These are phyloP conservation scores for Exserohilum rostratum DNA, from an alignment of 2,329 filamentous ascomycete species.

Conservation along the genomic window DNA sequence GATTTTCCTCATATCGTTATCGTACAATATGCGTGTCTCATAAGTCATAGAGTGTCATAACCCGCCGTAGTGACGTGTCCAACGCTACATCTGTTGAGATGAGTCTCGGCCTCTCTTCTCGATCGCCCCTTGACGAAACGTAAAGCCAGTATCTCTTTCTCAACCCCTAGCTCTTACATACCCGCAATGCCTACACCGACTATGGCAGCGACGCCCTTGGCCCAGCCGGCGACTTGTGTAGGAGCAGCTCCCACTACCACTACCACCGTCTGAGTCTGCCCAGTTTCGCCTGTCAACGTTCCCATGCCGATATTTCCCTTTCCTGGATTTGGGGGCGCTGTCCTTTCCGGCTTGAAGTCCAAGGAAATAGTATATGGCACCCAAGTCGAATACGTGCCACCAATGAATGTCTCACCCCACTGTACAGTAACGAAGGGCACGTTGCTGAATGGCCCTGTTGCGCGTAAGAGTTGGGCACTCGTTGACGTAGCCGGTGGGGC, in stretches of 20 bases:
- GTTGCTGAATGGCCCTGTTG: slow-evolving; percentile 7
- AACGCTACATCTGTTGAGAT: neutral
- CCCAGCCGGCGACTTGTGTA: slow-evolving; percentile 23
- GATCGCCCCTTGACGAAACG: neutral
- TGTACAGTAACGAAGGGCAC: slow-evolving; percentile 36
- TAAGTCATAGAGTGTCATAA: slow-evolving; percentile 4
- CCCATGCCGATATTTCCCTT: slow-evolving; percentile 45
- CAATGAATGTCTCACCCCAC: slow-evolving; percentile 43
- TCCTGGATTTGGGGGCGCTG: slow-evolving; percentile 32
- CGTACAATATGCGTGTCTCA: slow-evolving; percentile 1
- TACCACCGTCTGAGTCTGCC: slow-evolving; percentile 35
- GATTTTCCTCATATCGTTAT: neutral
- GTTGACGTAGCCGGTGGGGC: neutral
- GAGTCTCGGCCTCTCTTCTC: neutral
- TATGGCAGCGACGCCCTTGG: slow-evolving; percentile 25
- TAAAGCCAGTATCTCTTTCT: neutral
- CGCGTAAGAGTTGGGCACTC: neutral
- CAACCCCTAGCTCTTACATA: slow-evolving; percentile 12
- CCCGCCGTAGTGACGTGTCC: neutral
- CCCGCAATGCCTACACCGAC: slow-evolving; percentile 34
- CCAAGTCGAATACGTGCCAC: slow-evolving; percentile 38
- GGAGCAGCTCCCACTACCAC: slow-evolving; percentile 29
- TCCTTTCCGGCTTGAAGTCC: slow-evolving; percentile 28
- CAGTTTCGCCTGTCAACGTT: slow-evolving; percentile 38
- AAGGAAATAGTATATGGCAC: slow-evolving; percentile 38